A percentile compares a stretch with the other conserved stretches of the same genome.
Evolutionary conservation across 2,329 filamentous ascomycete genomes (phyloP).

Genomic region (Malbranchea zuffiana): DNA sequence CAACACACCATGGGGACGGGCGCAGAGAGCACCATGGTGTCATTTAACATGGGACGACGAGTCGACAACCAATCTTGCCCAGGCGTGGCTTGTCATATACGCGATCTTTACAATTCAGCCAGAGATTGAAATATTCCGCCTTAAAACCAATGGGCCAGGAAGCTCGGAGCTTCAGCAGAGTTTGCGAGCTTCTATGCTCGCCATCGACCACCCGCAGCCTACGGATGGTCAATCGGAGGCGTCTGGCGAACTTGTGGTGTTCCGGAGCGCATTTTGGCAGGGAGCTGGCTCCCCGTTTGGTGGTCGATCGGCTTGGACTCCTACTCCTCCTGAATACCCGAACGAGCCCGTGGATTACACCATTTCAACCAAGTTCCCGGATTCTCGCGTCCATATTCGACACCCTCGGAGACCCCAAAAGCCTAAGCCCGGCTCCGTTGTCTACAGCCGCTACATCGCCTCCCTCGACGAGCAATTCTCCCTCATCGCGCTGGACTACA

Average conservation of each 20-base stretch:
- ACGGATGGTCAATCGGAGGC: slow-evolving; percentile 26
- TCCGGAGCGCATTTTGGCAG: slow-evolving; percentile 55
- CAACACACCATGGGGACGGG: slow-evolving; percentile 32
- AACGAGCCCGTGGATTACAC: slow-evolving; percentile 27
- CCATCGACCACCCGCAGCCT: slow-evolving; percentile 35
- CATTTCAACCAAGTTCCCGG: slow-evolving; percentile 39
- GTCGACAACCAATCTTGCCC: slow-evolving; percentile 24
- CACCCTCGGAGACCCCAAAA: slow-evolving; percentile 64
- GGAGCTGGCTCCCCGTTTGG: slow-evolving; percentile 58
- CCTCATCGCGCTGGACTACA: slow-evolving; percentile 59
- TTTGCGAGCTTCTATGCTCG: slow-evolving; percentile 25
- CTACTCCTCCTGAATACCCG: slow-evolving; percentile 34
- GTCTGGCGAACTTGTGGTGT: slow-evolving; percentile 37
- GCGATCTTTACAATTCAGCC: slow-evolving; percentile 27
- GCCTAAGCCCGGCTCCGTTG: slow-evolving; percentile 55
- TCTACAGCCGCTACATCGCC: slow-evolving; percentile 70
- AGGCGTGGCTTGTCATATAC: slow-evolving; percentile 33
- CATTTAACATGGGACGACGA: slow-evolving; percentile 26
- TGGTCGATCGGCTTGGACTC: slow-evolving; percentile 51
- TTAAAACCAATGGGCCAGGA: slow-evolving; percentile 24
- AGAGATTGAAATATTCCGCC: slow-evolving; percentile 26
- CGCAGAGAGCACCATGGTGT: slow-evolving; percentile 23
- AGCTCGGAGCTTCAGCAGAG: slow-evolving; percentile 20
- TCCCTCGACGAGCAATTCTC: slow-evolving; percentile 66
- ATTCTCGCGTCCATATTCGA: slow-evolving; percentile 46